Percentiles rank a stretch among this genome's conserved stretches.
Conservation (phyloP, 202 grass and related monocot genomes). For the Schoenoplectus triqueter region DNA sequence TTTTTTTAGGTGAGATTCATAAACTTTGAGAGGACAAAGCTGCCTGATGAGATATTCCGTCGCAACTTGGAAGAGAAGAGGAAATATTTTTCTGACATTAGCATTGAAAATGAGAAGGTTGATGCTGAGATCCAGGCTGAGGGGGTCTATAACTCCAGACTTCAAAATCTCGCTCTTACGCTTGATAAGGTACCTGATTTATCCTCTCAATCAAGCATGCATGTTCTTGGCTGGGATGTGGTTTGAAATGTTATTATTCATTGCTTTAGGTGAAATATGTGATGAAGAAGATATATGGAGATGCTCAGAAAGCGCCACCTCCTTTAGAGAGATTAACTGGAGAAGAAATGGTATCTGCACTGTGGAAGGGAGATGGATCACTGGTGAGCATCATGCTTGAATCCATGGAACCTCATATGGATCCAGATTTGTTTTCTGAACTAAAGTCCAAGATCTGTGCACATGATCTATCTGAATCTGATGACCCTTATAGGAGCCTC, state of each 20-base stretch:
- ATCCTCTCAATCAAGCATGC: background rate
- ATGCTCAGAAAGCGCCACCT: constrained; percentile 86
- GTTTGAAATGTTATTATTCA: constrained; percentile 11
- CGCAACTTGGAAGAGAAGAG: constrained; percentile 91
- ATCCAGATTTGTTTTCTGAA: constrained; percentile 64
- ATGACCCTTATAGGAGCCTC: constrained; percentile 61
- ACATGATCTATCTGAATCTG: constrained; percentile 73
- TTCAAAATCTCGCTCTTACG: constrained; percentile 92
- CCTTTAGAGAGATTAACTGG: constrained; percentile 78
- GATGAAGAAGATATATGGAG: constrained; percentile 77
- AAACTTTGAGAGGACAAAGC: constrained; percentile 87
- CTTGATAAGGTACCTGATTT: constrained; percentile 80
- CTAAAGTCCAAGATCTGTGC: constrained; percentile 76
- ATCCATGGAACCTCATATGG: constrained; percentile 87
- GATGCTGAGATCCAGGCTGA: constrained; percentile 98
- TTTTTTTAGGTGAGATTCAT: constrained; percentile 86
- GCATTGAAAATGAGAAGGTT: constrained; percentile 78
- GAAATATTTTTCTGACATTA: constrained; percentile 91
- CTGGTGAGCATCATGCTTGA: constrained; percentile 74
- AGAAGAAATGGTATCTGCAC: constrained; percentile 62
- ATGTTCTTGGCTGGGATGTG: background rate
- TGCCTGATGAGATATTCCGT: constrained; percentile 86
- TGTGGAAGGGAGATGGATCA: constrained; percentile 94
- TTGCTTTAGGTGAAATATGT: constrained; percentile 78
- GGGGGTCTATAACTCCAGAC: constrained; percentile 90